Percentiles rank a stretch among this genome's conserved stretches.
These are phyloP conservation scores for Colletotrichum eleusines DNA, from an alignment of 2,329 filamentous ascomycete genomes.

Conservation along the genomic window DNA sequence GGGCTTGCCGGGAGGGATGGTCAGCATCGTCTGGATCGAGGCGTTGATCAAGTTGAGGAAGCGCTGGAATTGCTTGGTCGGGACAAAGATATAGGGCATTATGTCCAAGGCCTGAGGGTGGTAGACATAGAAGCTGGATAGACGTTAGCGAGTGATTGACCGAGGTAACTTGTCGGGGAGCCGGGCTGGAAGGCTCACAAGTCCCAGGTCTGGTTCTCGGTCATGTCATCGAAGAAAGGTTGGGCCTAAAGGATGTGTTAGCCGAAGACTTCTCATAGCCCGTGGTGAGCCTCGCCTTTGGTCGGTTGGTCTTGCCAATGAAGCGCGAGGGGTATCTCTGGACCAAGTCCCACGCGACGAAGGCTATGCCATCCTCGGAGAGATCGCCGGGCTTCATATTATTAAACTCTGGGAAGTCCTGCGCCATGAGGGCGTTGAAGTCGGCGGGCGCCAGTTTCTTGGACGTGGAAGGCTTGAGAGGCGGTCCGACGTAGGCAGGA, in stretches of 20 bases:
- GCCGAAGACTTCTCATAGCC: slow-evolving; percentile 11
- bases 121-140: slow-evolving; percentile 74
- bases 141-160: background rate
- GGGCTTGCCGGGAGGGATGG: slow-evolving; percentile 66
- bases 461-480: slow-evolving; percentile 27
- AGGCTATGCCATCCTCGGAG: slow-evolving; percentile 49
- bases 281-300: slow-evolving; percentile 53
- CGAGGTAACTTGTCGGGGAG: background rate
- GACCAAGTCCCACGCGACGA: slow-evolving; percentile 67
- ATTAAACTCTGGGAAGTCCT: slow-evolving; percentile 33
- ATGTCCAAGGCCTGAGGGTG: slow-evolving; percentile 59
- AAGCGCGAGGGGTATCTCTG: slow-evolving; percentile 70
- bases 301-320: slow-evolving; percentile 65
- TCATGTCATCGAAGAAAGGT: slow-evolving; percentile 69
- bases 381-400: slow-evolving; percentile 31
- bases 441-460: slow-evolving; percentile 23
- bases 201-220: slow-evolving; percentile 76
- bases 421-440: slow-evolving; percentile 22
- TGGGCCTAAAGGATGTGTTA: slow-evolving; percentile 50
- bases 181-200: slow-evolving; percentile 67
- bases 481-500: slow-evolving; percentile 1
- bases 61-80: slow-evolving; percentile 71
- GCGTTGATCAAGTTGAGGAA: slow-evolving; percentile 76
- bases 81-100: slow-evolving; percentile 75
- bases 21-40: slow-evolving; percentile 64